Evolutionary conservation across 768 basidiomycete genomes (phyloP).

Genomic region (Ephemerocybe angulata): DNA sequence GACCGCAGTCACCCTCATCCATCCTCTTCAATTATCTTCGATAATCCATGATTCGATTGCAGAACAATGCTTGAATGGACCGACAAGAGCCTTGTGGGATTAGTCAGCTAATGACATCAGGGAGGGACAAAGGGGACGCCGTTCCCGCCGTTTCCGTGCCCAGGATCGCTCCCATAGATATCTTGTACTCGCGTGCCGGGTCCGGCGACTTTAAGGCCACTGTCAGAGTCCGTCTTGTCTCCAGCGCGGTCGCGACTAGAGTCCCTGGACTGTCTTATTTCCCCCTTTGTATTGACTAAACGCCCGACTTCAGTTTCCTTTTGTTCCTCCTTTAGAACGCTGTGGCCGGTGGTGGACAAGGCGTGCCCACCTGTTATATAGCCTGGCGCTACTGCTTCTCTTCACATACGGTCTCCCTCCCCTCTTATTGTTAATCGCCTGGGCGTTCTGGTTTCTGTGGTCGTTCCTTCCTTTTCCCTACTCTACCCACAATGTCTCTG

Average conservation of each 20-base stretch:
- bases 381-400: conserved; percentile 1
- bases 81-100: not conserved
- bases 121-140: conserved; percentile 3
- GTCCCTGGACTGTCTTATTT: not conserved
- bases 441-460: conserved; percentile 22
- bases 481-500: conserved; percentile 62
- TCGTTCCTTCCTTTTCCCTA: conserved; percentile 12
- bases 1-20: not conserved
- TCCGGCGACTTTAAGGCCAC: not conserved
- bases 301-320: conserved; percentile 3
- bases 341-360: not conserved
- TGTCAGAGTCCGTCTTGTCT: not conserved
- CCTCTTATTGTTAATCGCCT: conserved; percentile 3
- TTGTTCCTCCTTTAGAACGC: not conserved
- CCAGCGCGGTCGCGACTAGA: not conserved
- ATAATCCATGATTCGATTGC: conserved; percentile 6
- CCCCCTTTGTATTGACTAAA: conserved; percentile 4
- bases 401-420: conserved; percentile 5
- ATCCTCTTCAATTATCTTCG: no score
- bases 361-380: conserved; percentile 1
- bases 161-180: not conserved
- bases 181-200: not conserved
- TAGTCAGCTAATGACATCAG: conserved; percentile 5
- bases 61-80: conserved; percentile 9
- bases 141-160: not conserved